Base-by-base conservation (phyloP, 1,284 basidiomycete species). In the Athelia sp. region DNA sequence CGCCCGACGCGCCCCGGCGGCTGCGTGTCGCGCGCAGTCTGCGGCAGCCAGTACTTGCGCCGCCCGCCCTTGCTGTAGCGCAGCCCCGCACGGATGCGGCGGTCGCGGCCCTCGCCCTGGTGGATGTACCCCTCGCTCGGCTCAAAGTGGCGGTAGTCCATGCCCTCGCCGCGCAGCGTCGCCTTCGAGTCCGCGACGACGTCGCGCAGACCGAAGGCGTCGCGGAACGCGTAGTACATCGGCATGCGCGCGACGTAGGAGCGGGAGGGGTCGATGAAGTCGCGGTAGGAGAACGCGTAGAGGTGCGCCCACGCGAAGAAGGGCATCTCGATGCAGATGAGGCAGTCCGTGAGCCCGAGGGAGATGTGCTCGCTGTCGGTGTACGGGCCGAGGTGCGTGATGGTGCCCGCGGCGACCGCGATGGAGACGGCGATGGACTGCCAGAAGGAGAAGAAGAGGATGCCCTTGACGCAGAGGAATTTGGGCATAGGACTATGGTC, bases 381-480 rank as follows among this genome's bases (percentile, higher is more conserved):
- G 66, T 97, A 96, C 3, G 90, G 89, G 2, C 93, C 92, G 35
- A 94, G 82, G 45, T 76, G 78, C 29, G 72, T 84, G 64, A 99
- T 90, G 42, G 77, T 74, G 1, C 87, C 81, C 0, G 87, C 75
- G 1, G 93, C 87, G 36, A 98, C 96, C 18, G 98, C 79, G 58
- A 93, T 81, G 23, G 93, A 95, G 48, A 99, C 84, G 42, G 66
- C 80, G 42, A 98, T 82, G 14, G 87, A 82, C 64, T 99, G 96
- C 96, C 96, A 99, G 73, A 99, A 99, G 0, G 90, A 95, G 69
- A 97, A 96, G 76, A 98, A 98, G 40, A 99, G 78, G 56, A 99
- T 95, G 45, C 93, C 94, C 65, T 99, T 98, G 60, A 99, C 92
- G 64, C 94, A 98, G 21, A 99, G 82, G 68, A 99, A 99, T 67